Evolutionary conservation across 2,329 filamentous ascomycete species (phyloP).

Genomic region (Dothideomycetidae sp.): DNA sequence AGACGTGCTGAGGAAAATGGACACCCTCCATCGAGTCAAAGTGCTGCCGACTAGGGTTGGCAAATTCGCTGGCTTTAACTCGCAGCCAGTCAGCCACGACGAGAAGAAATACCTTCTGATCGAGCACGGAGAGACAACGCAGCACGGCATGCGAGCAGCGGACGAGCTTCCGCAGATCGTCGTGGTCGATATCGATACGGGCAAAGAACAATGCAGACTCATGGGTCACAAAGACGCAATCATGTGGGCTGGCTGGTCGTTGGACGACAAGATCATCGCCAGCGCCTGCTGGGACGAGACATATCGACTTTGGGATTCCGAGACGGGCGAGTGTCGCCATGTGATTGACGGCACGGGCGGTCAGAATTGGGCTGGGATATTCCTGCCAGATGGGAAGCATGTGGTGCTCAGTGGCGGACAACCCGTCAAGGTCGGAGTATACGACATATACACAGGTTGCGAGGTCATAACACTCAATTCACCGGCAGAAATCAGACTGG

Average conservation of each 20-base stretch:
- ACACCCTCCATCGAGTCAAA: not conserved
- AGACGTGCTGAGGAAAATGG: not conserved
- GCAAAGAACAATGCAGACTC: not conserved
- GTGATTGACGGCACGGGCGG: constrained; percentile 8
- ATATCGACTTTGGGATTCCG: constrained; percentile 13
- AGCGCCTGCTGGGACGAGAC: constrained; percentile 13
- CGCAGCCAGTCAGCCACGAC: not conserved
- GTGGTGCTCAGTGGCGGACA: constrained; percentile 9
- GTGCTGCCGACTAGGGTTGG: not conserved
- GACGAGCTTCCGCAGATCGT: constrained; percentile 12
- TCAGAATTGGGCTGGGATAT: constrained; percentile 13
- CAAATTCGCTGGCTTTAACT: not conserved
- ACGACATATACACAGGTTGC: not conserved
- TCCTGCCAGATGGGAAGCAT: constrained; percentile 12
- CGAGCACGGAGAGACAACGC: constrained; percentile 10
- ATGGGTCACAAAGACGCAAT: constrained; percentile 14
- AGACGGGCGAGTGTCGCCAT: constrained; percentile 8
- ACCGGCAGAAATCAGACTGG: not conserved
- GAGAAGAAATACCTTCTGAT: constrained; percentile 10
- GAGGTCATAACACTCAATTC: not conserved
- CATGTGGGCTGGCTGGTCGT: constrained; percentile 14
- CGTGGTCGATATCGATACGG: constrained; percentile 5
- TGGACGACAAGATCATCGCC: constrained; percentile 12
- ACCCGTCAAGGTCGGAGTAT: not conserved
- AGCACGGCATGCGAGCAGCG: constrained; percentile 10